A percentile compares a stretch with the other conserved stretches of the same genome.
Evolutionary conservation across 345 rosid genomes (phyloP).

Genomic region (Conringia planisiliqua): DNA sequence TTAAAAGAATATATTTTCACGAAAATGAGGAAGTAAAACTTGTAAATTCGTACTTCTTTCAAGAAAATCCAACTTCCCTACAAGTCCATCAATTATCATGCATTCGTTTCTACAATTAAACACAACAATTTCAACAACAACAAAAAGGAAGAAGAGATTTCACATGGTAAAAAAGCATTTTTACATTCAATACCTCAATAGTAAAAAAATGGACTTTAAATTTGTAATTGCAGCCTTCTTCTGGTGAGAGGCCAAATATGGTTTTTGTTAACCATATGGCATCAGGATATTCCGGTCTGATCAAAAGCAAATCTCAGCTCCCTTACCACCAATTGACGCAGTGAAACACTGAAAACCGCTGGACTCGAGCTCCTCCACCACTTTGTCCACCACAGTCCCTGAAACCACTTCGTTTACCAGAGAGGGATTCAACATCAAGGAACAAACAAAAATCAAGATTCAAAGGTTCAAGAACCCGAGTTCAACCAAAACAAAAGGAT

Average conservation of each 20-base stretch:
- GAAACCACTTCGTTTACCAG: constrained; percentile 46
- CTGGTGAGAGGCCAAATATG: constrained; percentile 12
- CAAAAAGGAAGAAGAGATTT: background rate
- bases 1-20: background rate
- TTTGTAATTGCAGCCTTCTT: constrained; percentile 12
- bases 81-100: constrained; percentile 1
- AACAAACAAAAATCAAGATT: background rate
- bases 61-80: background rate
- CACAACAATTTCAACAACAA: background rate
- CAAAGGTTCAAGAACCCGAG: too few species aligned
- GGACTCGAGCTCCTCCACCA: constrained; percentile 62
- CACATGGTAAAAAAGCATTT: constrained; percentile 21
- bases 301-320: constrained; percentile 60
- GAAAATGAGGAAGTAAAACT: background rate
- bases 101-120: constrained; percentile 1
- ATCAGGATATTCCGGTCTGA: background rate
- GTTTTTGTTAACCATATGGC: background rate
- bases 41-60: background rate
- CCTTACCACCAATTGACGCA: constrained; percentile 73
- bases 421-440: constrained; percentile 36
- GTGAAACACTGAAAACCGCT: constrained; percentile 80
- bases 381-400: constrained; percentile 52
- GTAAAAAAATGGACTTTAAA: background rate
- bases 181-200: constrained; percentile 16
- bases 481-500: too few species aligned